Percentiles rank a stretch among this genome's conserved stretches.
Evolutionary conservation across 768 basidiomycete species (phyloP).

Genomic region (Russula sp.): DNA sequence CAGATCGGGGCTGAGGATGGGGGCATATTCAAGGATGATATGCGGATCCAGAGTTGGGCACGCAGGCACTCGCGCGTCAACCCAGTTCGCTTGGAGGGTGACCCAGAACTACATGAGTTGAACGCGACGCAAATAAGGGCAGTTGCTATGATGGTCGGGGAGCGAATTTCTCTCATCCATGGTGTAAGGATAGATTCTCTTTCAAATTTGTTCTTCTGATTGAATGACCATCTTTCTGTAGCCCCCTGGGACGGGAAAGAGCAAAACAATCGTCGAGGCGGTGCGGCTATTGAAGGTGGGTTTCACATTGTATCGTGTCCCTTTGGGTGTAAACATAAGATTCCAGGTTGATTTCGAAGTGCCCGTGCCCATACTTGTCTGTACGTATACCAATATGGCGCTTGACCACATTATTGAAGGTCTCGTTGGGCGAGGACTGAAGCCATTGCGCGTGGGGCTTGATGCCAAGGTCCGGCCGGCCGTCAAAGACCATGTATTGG

Average conservation of each 20-base stretch:
- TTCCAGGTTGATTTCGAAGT: slow-evolving; percentile 68
- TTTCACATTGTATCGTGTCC: neutral
- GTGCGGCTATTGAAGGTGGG: slow-evolving; percentile 69
- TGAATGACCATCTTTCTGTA: slow-evolving; percentile 27
- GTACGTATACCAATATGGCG: slow-evolving; percentile 90
- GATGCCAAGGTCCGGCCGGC: slow-evolving; percentile 51
- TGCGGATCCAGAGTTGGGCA: slow-evolving; percentile 78
- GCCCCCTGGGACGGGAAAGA: slow-evolving; percentile 93
- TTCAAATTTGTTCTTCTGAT: neutral
- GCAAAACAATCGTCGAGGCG: slow-evolving; percentile 83
- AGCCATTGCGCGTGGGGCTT: slow-evolving; percentile 71
- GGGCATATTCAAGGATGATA: slow-evolving; percentile 62
- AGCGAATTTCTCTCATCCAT: slow-evolving; percentile 75
- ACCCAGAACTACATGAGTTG: slow-evolving; percentile 57
- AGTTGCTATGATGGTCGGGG: slow-evolving; percentile 79
- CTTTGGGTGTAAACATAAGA: slow-evolving; percentile 3
- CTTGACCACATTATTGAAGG: slow-evolving; percentile 88
- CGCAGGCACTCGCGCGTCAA: slow-evolving; percentile 49
- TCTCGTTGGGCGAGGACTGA: slow-evolving; percentile 50
- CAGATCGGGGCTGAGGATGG: slow-evolving; percentile 24
- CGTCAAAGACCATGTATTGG: slow-evolving; percentile 52
- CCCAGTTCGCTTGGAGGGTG: slow-evolving; percentile 67
- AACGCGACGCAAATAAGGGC: slow-evolving; percentile 77
- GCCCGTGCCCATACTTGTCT: slow-evolving; percentile 79
- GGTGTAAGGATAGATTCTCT: slow-evolving; percentile 47